These are phyloP conservation scores for Breynia disticha DNA, from an alignment of 441 rosid genomes.

Conservation along the genomic window DNA sequence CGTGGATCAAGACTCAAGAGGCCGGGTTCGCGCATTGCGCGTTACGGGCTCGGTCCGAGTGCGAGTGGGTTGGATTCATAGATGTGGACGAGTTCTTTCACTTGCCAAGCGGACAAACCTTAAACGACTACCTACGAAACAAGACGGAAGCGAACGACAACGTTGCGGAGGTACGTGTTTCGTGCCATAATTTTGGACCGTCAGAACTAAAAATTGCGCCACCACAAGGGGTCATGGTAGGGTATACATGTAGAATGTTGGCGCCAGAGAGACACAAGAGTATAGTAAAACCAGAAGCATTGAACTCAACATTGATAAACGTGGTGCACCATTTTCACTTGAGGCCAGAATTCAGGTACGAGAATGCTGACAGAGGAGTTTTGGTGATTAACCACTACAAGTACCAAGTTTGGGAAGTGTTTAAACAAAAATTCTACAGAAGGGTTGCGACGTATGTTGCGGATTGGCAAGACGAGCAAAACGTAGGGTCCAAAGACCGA, in stretches of 20 bases:
- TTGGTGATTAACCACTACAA: slow-evolving; percentile 77
- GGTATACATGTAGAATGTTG: slow-evolving; percentile 54
- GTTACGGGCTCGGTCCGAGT: slow-evolving; percentile 39
- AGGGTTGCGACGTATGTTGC: slow-evolving; percentile 82
- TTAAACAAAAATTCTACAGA: slow-evolving; percentile 67
- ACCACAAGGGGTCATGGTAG: slow-evolving; percentile 33
- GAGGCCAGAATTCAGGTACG: slow-evolving; percentile 28
- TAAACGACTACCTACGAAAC: slow-evolving; percentile 30
- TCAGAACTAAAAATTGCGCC: slow-evolving; percentile 45
- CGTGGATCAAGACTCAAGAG: slow-evolving; percentile 87
- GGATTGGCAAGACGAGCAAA: slow-evolving; percentile 70
- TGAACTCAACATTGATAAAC: slow-evolving; percentile 60
- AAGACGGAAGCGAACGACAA: slow-evolving; percentile 7
- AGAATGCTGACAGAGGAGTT: slow-evolving; percentile 32
- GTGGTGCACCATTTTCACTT: slow-evolving; percentile 82
- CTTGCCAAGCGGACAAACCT: slow-evolving; percentile 28
- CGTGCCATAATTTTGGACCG: slow-evolving; percentile 70
- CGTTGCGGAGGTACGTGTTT: slow-evolving; percentile 45
- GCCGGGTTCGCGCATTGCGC: slow-evolving; percentile 84
- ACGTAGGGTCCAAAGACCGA: slow-evolving; percentile 76
- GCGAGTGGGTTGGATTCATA: slow-evolving; percentile 79
- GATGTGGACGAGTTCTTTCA: slow-evolving; percentile 73
- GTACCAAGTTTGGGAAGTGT: slow-evolving; percentile 85
- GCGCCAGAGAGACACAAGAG: slow-evolving; percentile 81
- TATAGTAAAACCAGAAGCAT: slow-evolving; percentile 55